phyloP scores from a whole-genome alignment of 148 eudicot genomes.

The Cornus suecica region DNA sequence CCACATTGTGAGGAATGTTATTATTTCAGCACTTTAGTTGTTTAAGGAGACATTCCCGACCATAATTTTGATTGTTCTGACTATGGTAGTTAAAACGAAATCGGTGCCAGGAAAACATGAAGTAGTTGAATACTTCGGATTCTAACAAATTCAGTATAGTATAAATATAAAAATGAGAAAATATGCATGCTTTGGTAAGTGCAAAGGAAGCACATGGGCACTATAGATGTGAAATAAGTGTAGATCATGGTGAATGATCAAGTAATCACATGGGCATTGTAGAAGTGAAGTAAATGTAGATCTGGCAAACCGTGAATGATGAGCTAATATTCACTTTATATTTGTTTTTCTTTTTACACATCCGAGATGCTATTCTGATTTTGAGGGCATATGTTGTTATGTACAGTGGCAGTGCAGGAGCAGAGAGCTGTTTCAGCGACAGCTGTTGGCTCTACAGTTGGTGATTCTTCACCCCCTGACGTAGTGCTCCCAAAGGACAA shows the following conservation, averaged over 20 bases:
- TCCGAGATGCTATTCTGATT: neutral
- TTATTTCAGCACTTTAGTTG: slow-evolving; percentile 1
- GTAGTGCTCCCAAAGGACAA: slow-evolving; percentile 57
- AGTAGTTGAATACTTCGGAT: neutral
- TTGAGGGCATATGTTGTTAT: neutral
- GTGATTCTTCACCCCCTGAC: slow-evolving; percentile 83
- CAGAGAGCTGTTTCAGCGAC: slow-evolving; percentile 61
- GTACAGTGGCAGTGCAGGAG: slow-evolving; percentile 80
- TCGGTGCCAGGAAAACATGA: neutral
- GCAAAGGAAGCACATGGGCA: neutral
- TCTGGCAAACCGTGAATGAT: neutral
- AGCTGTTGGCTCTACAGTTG: slow-evolving; percentile 65
- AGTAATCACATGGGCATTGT: too few species aligned
- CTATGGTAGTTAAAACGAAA: neutral
- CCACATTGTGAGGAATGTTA: neutral
- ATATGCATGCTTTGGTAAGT: neutral
- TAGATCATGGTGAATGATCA: neutral
- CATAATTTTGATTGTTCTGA: neutral
- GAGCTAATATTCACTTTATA: neutral
- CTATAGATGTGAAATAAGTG: neutral
- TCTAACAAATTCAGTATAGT: neutral
- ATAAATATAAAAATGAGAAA: neutral
- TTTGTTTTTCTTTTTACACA: neutral
- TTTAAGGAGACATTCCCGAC: neutral
- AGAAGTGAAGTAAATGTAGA: too few species aligned